A percentile compares a stretch with the other conserved stretches of the same genome.
phyloP scores from a whole-genome alignment of 2,329 filamentous ascomycete species.

The Ploettnerulaceae sp. region DNA sequence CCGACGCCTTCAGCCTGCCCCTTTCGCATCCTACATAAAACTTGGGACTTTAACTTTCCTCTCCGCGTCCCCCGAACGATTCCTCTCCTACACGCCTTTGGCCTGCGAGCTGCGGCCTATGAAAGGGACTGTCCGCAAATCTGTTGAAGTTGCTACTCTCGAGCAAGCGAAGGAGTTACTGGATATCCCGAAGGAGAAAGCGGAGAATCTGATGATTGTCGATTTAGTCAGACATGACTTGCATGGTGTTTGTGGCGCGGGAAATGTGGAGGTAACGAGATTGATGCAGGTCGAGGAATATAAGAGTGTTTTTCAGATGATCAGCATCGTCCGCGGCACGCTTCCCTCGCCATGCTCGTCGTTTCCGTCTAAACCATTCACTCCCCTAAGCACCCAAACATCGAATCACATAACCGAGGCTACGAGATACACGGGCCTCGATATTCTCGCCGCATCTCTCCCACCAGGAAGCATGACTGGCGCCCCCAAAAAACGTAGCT shows the following conservation, averaged over 20 bases:
- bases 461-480: constrained; percentile 96
- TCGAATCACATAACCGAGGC: no score
- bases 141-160: constrained; percentile 58
- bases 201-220: constrained; percentile 97
- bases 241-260: constrained; percentile 74
- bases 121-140: constrained; percentile 92
- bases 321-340: constrained; percentile 76
- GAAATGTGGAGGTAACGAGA: constrained; percentile 67
- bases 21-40: constrained; percentile 70
- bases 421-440: constrained; percentile 58
- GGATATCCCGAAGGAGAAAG: constrained; percentile 79
- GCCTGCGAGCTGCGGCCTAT: constrained; percentile 81
- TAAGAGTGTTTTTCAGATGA: constrained; percentile 85
- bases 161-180: constrained; percentile 68
- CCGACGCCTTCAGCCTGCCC: constrained; percentile 31
- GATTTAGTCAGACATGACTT: constrained; percentile 94
- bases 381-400: no score
- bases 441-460: constrained; percentile 71
- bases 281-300: constrained; percentile 88
- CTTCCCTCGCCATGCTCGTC: constrained; percentile 37
- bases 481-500: constrained; percentile 88
- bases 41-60: constrained; percentile 67
- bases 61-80: constrained; percentile 84
- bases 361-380: not conserved
- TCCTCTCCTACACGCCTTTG: constrained; percentile 65